Percentiles rank a stretch among this genome's conserved stretches.
phyloP scores from a whole-genome alignment of 2,329 filamentous ascomycete species.

The Trichoderma lentiforme region DNA sequence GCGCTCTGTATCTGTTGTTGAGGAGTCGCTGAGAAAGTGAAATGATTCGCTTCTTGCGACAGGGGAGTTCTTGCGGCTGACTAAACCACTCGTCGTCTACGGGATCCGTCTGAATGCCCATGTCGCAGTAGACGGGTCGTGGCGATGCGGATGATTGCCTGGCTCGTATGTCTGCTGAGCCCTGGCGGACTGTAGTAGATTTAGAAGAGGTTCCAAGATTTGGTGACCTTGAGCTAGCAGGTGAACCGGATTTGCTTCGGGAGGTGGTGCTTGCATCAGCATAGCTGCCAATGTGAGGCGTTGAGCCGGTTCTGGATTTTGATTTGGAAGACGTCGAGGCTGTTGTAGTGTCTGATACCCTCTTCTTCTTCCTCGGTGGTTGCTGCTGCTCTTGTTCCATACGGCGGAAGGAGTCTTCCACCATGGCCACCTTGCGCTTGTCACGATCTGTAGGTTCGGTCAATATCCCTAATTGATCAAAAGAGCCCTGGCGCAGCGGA shows the following conservation, averaged over 20 bases:
- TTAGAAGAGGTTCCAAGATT: slow-evolving; percentile 30
- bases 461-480: slow-evolving; percentile 57
- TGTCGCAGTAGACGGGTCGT: slow-evolving; percentile 48
- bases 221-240: slow-evolving; percentile 42
- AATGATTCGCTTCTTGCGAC: slow-evolving; percentile 47
- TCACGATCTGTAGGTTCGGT: slow-evolving; percentile 64
- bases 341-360: slow-evolving; percentile 52
- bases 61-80: slow-evolving; percentile 33
- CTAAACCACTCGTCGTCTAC: slow-evolving; percentile 54
- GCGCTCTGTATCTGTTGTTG: slow-evolving; percentile 45
- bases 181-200: slow-evolving; percentile 27
- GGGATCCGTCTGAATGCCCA: slow-evolving; percentile 52
- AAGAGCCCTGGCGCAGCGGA: slow-evolving; percentile 57
- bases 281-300: slow-evolving; percentile 40
- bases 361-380: slow-evolving; percentile 60
- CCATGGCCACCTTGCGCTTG: slow-evolving; percentile 64
- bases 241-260: slow-evolving; percentile 53
- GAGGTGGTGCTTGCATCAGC: slow-evolving; percentile 54
- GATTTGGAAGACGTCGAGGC: slow-evolving; percentile 35
- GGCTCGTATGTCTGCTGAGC: slow-evolving; percentile 30
- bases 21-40: slow-evolving; percentile 53
- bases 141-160: slow-evolving; percentile 39
- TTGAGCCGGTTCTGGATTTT: slow-evolving; percentile 39
- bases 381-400: slow-evolving; percentile 58
- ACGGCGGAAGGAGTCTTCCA: slow-evolving; percentile 60